phyloP scores from a whole-genome alignment of 371 early-diverging fungal species.

The Mycotypha africana region DNA sequence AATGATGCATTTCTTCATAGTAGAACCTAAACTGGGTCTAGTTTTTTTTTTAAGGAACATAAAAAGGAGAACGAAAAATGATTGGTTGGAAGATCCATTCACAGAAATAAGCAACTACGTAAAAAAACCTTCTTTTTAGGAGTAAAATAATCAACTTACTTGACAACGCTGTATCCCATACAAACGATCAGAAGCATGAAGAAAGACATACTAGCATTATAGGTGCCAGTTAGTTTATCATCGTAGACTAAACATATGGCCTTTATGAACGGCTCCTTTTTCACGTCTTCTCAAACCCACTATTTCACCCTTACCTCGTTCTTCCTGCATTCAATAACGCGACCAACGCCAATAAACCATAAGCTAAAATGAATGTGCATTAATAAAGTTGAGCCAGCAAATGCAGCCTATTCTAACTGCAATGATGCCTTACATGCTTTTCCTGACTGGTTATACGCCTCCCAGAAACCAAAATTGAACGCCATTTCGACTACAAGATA shows the following conservation, averaged over 20 bases:
- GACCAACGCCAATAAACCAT: constrained; percentile 53
- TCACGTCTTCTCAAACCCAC: background rate
- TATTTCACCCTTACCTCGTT: constrained; percentile 59
- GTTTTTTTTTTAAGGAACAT: too few species aligned
- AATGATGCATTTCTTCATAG: constrained; percentile 82
- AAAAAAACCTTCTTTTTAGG: too few species aligned
- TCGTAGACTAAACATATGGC: too few species aligned
- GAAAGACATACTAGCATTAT: constrained; percentile 66
- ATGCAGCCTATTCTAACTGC: background rate
- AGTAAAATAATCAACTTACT: too few species aligned
- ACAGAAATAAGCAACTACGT: too few species aligned
- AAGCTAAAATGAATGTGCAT: constrained; percentile 28
- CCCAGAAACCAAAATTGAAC: constrained; percentile 84
- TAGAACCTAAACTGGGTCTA: constrained; percentile 84
- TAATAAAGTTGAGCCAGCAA: background rate
- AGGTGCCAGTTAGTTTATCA: background rate
- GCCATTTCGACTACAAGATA: constrained; percentile 89
- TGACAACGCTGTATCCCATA: constrained; percentile 94
- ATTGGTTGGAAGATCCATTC: too few species aligned
- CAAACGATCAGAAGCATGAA: constrained; percentile 93
- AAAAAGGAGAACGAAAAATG: too few species aligned
- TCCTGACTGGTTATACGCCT: constrained; percentile 68
- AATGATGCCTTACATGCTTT: constrained; percentile 42
- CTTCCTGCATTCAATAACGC: constrained; percentile 86
- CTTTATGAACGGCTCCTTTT: too few species aligned